Evolutionary conservation across 2,329 filamentous ascomycete genomes (phyloP).

Genomic region (Microthyrium microscopicum): DNA sequence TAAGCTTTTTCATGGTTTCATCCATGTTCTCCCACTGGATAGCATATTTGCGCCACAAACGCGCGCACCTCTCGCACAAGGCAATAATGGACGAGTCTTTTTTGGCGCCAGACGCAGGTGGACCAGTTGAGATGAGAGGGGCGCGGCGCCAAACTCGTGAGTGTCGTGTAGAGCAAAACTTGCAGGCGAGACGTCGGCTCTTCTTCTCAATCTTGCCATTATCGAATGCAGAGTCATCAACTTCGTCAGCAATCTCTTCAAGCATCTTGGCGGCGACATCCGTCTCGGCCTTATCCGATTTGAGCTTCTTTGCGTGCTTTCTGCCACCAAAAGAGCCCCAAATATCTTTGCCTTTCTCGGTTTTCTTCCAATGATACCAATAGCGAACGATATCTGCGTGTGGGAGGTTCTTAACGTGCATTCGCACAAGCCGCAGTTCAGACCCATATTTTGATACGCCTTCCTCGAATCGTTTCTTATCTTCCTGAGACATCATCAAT

Average conservation of each 20-base stretch:
- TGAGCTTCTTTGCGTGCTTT: conserved; percentile 71
- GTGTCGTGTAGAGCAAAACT: conserved; percentile 67
- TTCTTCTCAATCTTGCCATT: conserved; percentile 62
- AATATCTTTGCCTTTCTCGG: conserved; percentile 63
- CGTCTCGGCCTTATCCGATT: conserved; percentile 31
- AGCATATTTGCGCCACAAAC: conserved; percentile 88
- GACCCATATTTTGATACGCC: conserved; percentile 81
- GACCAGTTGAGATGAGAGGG: conserved; percentile 56
- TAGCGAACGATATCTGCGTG: conserved; percentile 73
- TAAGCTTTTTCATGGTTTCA: conserved; percentile 76
- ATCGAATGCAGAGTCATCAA: conserved; percentile 93
- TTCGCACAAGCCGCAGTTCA: conserved; percentile 66
- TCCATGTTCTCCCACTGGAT: conserved; percentile 93
- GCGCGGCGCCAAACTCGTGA: conserved; percentile 88
- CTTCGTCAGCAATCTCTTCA: conserved; percentile 81
- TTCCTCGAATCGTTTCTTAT: conserved; percentile 84
- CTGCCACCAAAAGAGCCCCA: conserved; percentile 81
- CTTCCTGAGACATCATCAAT: conserved; percentile 49
- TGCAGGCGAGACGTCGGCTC: conserved; percentile 80
- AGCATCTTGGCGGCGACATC: conserved; percentile 59
- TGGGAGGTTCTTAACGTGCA: conserved; percentile 69
- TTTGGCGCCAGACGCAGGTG: conserved; percentile 48
- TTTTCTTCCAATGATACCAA: conserved; percentile 98
- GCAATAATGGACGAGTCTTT: conserved; percentile 76
- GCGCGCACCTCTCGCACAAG: conserved; percentile 76